Evolutionary conservation across 1,284 basidiomycete genomes (phyloP).

Genomic region (Xerocomus tenax): DNA sequence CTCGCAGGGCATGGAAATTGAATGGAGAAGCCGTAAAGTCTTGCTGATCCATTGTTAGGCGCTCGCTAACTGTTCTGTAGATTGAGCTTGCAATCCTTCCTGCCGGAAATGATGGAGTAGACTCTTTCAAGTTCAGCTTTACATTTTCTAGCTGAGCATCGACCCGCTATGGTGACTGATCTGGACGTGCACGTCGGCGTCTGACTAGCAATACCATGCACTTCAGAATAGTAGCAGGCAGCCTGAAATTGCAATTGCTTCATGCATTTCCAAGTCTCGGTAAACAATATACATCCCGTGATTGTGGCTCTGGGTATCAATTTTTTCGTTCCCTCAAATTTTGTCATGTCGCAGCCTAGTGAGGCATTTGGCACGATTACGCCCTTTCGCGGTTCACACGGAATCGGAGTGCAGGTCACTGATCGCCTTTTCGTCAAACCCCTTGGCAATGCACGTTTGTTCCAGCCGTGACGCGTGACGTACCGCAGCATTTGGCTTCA

Average conservation of each 20-base stretch:
- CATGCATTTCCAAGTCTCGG: not conserved
- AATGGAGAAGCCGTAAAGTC: constrained; percentile 4
- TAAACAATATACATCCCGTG: not conserved
- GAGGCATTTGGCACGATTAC: not conserved
- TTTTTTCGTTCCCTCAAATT: not conserved
- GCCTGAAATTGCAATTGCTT: not conserved
- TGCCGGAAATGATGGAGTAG: not conserved
- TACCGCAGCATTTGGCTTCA: not conserved
- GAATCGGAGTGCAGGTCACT: not conserved
- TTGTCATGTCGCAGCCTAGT: not conserved
- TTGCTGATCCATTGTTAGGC: not conserved
- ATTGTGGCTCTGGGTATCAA: not conserved
- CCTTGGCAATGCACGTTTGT: not conserved
- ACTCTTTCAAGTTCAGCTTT: constrained; percentile 8
- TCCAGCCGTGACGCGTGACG: not conserved
- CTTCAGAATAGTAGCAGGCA: not conserved
- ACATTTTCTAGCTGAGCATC: not conserved
- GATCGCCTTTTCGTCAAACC: not conserved
- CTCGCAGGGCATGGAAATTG: constrained; percentile 6
- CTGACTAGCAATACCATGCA: not conserved
- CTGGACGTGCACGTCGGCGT: not conserved
- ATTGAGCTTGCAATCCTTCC: constrained; percentile 9
- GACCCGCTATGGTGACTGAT: not conserved
- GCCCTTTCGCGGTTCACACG: not conserved
- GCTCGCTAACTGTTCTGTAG: not conserved